Base-by-base conservation (phyloP, 176 grass and related monocot genomes). In the Musa itinerans region DNA sequence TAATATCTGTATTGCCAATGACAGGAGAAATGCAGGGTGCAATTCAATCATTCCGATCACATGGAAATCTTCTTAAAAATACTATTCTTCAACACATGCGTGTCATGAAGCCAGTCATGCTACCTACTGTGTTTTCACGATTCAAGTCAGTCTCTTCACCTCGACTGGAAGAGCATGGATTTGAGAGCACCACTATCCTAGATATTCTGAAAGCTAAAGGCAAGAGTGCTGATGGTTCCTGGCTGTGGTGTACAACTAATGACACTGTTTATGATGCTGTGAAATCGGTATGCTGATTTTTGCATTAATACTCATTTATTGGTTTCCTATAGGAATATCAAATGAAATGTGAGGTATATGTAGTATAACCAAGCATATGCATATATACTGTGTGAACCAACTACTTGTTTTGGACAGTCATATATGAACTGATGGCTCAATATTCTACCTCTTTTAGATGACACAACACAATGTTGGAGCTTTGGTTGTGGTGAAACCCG, bases 401-500 rank as follows among this genome's bases (percentile, higher is more conserved):
- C 34, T 43, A 15, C 55, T 58, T 58, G 55, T 15, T 7, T 52
- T 48, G 65, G 61, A 5, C 16, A 50, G 3, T 76, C 24, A 27
- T 71, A 21, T 65, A 24, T 23, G 23, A 25, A 26, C 63, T 65
- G 22, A 65, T 68, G 22, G 53, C 63, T 88, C 8, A 65, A 64
- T 74, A 24, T 15, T 49, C 17, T 21, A 55, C 65, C 55, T 14
- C 54, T 74, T 54, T 63, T 56, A 99, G 96, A 99, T 99, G 96
- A 99, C 96, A 0, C 91, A 99, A 64, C 86, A 99, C 89, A 99
- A 95, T 9, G 96, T 99, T 61, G 96, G 96, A 78, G 96, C 96
- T 81, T 73, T 99, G 81, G 91, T 99, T 70, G 96, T 99, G 4
- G 81, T 99, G 68, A 99, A 94, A 82, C 85, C 96, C 63, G 91